Evolutionary conservation across 306 rosid genomes (phyloP).

Genomic region (Rosa chinensis): DNA sequence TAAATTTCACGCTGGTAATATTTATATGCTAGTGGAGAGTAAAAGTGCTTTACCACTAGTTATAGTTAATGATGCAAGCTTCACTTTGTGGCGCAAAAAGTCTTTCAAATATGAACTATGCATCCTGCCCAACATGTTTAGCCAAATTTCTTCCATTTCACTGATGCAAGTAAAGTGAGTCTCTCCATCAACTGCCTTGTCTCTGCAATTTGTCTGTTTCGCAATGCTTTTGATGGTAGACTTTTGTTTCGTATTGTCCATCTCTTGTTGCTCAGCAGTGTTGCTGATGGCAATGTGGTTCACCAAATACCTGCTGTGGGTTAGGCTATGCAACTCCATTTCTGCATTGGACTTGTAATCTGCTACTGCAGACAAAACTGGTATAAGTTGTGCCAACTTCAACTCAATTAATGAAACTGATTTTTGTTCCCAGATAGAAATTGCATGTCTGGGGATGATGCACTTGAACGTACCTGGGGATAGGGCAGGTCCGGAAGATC

Average conservation of each 20-base stretch:
- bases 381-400: neutral
- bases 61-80: neutral
- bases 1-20: neutral
- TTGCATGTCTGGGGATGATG: neutral
- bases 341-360: neutral
- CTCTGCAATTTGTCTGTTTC: neutral
- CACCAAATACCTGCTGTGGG: neutral
- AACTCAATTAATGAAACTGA: neutral
- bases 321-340: neutral
- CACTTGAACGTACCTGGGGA: neutral
- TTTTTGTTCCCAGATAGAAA: neutral
- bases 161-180: neutral
- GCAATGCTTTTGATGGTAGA: neutral
- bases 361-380: neutral
- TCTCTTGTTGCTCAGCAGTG: conserved; percentile 1
- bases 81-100: conserved; percentile 5
- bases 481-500: neutral
- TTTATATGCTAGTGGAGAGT: neutral
- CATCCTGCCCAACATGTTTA: neutral
- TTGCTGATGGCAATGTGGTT: neutral
- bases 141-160: conserved; percentile 8
- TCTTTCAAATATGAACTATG: neutral
- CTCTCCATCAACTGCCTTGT: neutral
- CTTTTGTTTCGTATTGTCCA: neutral
- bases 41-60: conserved; percentile 1